These are phyloP conservation scores for Withania somnifera DNA, from an alignment of 305 asterid genomes.

Conservation along the genomic window DNA sequence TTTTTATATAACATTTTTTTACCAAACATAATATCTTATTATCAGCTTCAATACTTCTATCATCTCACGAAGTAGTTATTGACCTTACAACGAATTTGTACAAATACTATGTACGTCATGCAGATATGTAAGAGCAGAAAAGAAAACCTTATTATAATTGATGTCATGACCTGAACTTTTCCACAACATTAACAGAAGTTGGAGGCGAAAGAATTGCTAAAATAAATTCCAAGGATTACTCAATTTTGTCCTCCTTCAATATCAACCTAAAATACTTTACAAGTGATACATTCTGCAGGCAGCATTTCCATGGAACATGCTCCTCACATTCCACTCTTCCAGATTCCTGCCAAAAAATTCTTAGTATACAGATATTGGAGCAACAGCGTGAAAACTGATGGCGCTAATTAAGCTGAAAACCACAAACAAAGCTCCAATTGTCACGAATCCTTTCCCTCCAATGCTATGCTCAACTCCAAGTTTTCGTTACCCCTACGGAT, in stretches of 20 bases:
- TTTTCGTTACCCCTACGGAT: conserved; percentile 48
- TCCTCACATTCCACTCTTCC: background rate
- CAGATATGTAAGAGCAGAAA: background rate
- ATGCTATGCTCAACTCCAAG: conserved; percentile 51
- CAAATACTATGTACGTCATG: background rate
- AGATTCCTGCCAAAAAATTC: background rate
- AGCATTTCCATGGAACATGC: background rate
- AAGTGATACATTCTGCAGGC: background rate
- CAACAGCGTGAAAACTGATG: too few species aligned
- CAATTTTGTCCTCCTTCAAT: background rate
- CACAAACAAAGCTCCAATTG: background rate
- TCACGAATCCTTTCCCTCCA: conserved; percentile 51
- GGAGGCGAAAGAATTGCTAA: background rate
- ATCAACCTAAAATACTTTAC: background rate
- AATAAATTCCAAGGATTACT: background rate
- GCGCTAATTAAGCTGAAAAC: background rate
- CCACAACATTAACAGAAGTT: background rate
- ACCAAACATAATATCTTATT: background rate
- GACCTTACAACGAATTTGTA: background rate
- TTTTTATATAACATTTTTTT: too few species aligned
- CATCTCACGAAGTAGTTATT: background rate
- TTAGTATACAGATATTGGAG: background rate
- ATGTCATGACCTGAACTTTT: background rate
- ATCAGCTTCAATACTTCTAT: background rate
- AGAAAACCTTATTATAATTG: background rate